Evolutionary conservation across 2,329 filamentous ascomycete species (phyloP).

Genomic region (Monosporascus sp.): DNA sequence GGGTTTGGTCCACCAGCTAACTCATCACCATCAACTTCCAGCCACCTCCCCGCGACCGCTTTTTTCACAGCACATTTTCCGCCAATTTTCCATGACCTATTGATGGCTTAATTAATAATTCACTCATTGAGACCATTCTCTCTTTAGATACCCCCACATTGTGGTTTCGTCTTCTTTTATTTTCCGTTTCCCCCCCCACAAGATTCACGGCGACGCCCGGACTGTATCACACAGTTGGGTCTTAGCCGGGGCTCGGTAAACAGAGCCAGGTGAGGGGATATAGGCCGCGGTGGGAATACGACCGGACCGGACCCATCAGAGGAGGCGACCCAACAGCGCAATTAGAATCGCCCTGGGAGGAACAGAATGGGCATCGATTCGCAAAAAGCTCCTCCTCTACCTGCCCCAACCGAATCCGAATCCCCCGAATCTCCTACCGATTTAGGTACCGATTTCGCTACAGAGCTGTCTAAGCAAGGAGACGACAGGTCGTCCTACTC

Average conservation of each 20-base stretch:
- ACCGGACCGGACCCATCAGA: background rate
- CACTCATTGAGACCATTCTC: background rate
- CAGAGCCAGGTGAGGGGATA: background rate
- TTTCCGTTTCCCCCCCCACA: background rate
- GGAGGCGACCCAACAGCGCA: background rate
- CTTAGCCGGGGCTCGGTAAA: background rate
- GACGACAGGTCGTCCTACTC: constrained; percentile 71
- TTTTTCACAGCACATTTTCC: background rate
- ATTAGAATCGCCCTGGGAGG: constrained; percentile 4
- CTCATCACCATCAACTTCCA: background rate
- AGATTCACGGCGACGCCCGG: background rate
- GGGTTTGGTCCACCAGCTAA: background rate
- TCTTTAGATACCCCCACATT: background rate
- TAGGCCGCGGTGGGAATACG: background rate
- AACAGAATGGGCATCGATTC: constrained; percentile 51
- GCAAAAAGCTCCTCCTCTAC: constrained; percentile 60
- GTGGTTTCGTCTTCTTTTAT: background rate
- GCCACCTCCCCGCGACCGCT: background rate
- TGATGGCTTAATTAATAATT: background rate
- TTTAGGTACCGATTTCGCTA: constrained; percentile 55
- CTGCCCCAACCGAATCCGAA: constrained; percentile 72
- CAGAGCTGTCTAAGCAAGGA: constrained; percentile 61
- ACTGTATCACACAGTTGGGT: background rate
- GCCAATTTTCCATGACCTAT: background rate
- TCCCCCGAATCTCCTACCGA: constrained; percentile 41